phyloP scores from a whole-genome alignment of 345 rosid species.

The Gossypium arboreum region DNA sequence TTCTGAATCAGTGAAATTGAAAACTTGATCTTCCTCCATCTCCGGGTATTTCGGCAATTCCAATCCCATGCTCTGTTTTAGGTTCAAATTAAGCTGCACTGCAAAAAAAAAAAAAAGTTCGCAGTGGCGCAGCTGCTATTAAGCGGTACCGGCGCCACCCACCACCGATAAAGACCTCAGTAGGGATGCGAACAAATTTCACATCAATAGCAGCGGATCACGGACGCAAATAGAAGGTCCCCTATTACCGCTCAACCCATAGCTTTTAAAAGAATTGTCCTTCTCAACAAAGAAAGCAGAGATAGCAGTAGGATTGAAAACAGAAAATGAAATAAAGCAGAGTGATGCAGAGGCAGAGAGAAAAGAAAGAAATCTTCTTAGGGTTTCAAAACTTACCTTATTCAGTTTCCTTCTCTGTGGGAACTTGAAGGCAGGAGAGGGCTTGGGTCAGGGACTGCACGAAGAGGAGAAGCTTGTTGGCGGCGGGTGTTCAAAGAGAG shows the following conservation, averaged over 20 bases:
- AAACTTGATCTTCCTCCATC: constrained; percentile 22
- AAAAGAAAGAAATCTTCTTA: neutral
- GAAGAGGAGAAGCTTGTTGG: neutral
- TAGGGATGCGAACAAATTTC: no score
- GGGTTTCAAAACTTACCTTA: neutral
- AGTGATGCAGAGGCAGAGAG: neutral
- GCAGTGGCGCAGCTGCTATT: no score
- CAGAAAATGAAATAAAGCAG: neutral
- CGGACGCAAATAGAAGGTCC: no score
- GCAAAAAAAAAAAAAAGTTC: neutral
- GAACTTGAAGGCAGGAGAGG: neutral
- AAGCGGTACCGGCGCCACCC: no score
- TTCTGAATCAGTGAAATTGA: constrained; percentile 38
- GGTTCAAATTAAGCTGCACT: neutral
- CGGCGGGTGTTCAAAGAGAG: neutral
- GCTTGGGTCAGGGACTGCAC: neutral
- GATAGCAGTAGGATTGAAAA: no score
- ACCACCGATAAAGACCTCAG: no score
- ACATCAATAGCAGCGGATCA: no score
- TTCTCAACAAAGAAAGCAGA: neutral
- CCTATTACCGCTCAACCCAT: no score
- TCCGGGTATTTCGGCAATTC: constrained; percentile 17
- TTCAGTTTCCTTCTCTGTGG: neutral
- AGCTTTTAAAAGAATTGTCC: no score
- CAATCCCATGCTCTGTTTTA: constrained; percentile 23